Evolutionary conservation across 805 yeast species (phyloP).

Genomic region (Monosporozyma solicola): DNA sequence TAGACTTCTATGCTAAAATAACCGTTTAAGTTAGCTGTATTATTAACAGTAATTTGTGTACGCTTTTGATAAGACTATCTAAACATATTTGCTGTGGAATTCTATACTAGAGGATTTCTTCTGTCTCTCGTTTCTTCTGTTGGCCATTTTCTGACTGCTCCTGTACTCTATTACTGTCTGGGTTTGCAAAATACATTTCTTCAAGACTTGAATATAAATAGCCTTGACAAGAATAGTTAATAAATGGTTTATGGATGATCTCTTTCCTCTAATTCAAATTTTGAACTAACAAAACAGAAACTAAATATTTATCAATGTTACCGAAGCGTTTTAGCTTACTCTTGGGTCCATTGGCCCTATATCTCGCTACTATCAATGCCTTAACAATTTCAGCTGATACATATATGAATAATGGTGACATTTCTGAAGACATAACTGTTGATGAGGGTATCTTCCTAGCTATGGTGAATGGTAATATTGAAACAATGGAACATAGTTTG

Average conservation of each 20-base stretch:
- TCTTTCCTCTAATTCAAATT: not conserved
- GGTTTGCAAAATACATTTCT: not conserved
- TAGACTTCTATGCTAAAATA: no score
- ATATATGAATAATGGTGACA: not conserved
- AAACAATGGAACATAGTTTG: slow-evolving; percentile 2
- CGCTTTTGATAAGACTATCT: no score
- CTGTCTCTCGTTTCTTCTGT: no score
- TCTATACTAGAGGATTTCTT: no score
- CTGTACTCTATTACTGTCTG: no score
- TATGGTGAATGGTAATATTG: slow-evolving; percentile 6
- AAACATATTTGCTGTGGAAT: no score
- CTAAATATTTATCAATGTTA: not conserved
- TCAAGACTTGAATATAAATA: not conserved
- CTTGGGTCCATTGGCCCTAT: not conserved
- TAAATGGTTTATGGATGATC: not conserved
- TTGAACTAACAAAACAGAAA: not conserved
- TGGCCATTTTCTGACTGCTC: no score
- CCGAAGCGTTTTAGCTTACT: not conserved
- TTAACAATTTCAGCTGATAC: not conserved
- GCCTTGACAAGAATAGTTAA: not conserved
- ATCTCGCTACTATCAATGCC: not conserved
- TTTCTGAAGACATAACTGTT: slow-evolving; percentile 3
- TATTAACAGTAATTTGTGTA: no score
- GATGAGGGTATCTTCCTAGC: slow-evolving; percentile 7
- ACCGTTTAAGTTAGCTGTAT: no score